Conservation (phyloP, 805 yeast species). For the Maudiozyma barnettii region DNA sequence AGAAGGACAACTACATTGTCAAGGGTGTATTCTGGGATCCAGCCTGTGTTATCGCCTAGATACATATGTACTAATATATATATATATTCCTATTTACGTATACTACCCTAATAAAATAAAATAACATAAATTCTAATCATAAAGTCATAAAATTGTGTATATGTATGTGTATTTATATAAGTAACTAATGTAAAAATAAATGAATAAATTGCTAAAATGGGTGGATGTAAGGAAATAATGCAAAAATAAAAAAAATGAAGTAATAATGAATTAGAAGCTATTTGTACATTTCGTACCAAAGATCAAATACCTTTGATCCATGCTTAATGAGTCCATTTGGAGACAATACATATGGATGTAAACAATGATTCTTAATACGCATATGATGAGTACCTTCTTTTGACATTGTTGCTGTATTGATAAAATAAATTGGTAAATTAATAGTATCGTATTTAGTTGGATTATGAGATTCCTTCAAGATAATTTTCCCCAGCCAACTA, state of each 20-base stretch:
- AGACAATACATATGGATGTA: constrained; percentile 23
- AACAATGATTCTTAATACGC: constrained; percentile 17
- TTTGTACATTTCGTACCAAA: constrained; percentile 4
- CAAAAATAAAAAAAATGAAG: background rate
- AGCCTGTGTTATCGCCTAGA: constrained; percentile 21
- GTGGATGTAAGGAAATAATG: background rate
- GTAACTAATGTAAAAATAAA: too few species aligned
- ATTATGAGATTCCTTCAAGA: constrained; percentile 26
- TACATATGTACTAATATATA: background rate
- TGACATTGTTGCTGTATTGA: background rate
- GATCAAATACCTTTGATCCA: constrained; percentile 5
- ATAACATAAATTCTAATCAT: background rate
- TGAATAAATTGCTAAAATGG: too few species aligned
- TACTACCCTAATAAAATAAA: background rate
- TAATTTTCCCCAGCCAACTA: constrained; percentile 41
- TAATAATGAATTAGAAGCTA: background rate
- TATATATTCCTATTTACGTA: background rate
- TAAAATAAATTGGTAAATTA: constrained; percentile 15
- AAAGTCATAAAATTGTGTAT: background rate
- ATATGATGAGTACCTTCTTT: background rate
- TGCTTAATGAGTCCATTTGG: constrained; percentile 23
- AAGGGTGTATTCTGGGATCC: constrained; percentile 17
- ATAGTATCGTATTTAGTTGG: constrained; percentile 20
- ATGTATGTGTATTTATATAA: background rate
- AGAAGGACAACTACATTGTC: constrained; percentile 21